A percentile compares a stretch with the other conserved stretches of the same genome.
These are phyloP conservation scores for Terana coerulea DNA, from an alignment of 768 basidiomycete genomes.

Conservation along the genomic window DNA sequence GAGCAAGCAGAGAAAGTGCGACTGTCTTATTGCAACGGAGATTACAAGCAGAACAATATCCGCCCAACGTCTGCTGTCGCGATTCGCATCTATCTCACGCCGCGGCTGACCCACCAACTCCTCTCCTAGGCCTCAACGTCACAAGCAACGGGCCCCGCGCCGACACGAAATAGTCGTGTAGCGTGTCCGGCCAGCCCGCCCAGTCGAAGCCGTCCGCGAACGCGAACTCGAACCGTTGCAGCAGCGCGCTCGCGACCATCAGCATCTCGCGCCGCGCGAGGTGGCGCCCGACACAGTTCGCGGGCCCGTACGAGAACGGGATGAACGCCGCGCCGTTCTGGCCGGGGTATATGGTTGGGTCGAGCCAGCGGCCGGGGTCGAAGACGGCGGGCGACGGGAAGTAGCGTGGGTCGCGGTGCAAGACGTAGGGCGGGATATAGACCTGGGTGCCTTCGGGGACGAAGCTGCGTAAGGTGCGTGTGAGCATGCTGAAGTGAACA, in stretches of 20 bases:
- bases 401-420: slow-evolving; percentile 43
- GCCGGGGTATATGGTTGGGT: slow-evolving; percentile 1
- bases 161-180: slow-evolving; percentile 26
- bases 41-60: no score
- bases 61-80: no score
- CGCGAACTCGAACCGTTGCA: slow-evolving; percentile 23
- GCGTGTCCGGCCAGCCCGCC: slow-evolving; percentile 29
- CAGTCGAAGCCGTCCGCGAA: slow-evolving; percentile 17
- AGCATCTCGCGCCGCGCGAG: slow-evolving; percentile 38
- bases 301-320: slow-evolving; percentile 47
- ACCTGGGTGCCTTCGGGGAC: slow-evolving; percentile 37
- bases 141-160: slow-evolving; percentile 24
- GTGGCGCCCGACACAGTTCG: slow-evolving; percentile 46
- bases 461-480: slow-evolving; percentile 25
- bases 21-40: no score
- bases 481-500: neutral
- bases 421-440: slow-evolving; percentile 34
- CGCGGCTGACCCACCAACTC: no score
- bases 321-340: slow-evolving; percentile 32
- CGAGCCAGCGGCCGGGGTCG: slow-evolving; percentile 41
- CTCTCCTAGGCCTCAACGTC: no score
- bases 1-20: no score
- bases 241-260: slow-evolving; percentile 25
- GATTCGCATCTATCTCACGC: no score
- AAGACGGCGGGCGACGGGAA: slow-evolving; percentile 40